Evolutionary conservation across 106 monocot species (phyloP).

Genomic region (Allium fistulosum): DNA sequence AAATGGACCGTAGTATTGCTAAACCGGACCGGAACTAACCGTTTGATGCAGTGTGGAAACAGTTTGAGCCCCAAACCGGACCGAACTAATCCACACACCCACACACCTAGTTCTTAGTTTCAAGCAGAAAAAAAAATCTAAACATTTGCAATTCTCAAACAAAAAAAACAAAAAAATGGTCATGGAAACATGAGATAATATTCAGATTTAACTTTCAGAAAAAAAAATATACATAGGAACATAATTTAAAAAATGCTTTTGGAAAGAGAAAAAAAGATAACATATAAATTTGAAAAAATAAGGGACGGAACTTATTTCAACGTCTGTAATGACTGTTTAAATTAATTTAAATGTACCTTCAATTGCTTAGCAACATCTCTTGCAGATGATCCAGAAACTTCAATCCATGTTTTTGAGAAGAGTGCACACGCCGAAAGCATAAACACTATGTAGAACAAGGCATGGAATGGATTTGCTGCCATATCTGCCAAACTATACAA

Average conservation of each 20-base stretch:
- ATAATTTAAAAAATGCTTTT: background rate
- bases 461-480: slow-evolving; percentile 21
- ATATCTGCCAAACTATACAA: slow-evolving; percentile 14
- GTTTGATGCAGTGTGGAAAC: no score
- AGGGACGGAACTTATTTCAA: background rate
- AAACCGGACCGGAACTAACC: no score
- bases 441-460: slow-evolving; percentile 10
- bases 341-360: slow-evolving; percentile 3
- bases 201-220: background rate
- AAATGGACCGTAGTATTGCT: no score
- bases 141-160: no score
- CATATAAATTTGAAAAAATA: no score
- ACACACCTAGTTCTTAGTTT: no score
- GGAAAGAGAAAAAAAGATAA: background rate
- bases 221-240: background rate
- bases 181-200: background rate
- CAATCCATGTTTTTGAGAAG: slow-evolving; percentile 17
- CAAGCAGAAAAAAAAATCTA: no score
- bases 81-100: no score
- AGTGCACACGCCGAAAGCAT: slow-evolving; percentile 16
- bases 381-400: slow-evolving; percentile 21
- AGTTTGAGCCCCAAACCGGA: no score
- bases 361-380: slow-evolving; percentile 23
- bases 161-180: no score
- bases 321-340: background rate